These are phyloP conservation scores for Leccinum subgranulosum DNA, from an alignment of 768 basidiomycete genomes.

Conservation along the genomic window DNA sequence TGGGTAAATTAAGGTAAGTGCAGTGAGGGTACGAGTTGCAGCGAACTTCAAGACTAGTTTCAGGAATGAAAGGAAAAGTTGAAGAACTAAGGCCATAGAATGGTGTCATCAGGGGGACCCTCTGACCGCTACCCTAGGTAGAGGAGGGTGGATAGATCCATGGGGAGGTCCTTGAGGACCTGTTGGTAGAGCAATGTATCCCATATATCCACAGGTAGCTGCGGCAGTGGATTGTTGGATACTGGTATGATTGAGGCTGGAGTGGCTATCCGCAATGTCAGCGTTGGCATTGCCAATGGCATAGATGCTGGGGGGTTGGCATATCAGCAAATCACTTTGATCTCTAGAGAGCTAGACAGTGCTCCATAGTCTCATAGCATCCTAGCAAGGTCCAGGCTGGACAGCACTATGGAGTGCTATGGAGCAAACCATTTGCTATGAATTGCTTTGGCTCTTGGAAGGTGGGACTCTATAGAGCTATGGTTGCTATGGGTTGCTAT, in stretches of 20 bases:
- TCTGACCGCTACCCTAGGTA: constrained; percentile 6
- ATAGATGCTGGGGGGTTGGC: background rate
- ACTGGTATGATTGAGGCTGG: background rate
- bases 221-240: constrained; percentile 56
- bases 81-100: constrained; percentile 16
- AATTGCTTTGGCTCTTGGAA: no score
- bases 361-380: no score
- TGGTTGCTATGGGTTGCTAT: no score
- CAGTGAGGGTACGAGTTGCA: constrained; percentile 90
- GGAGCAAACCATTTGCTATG: no score
- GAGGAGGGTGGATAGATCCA: constrained; percentile 31
- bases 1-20: constrained; percentile 85
- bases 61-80: no score
- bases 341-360: no score
- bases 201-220: constrained; percentile 60
- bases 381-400: no score
- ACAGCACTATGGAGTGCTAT: no score
- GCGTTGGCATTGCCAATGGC: background rate
- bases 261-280: background rate
- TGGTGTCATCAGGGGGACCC: constrained; percentile 14
- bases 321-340: no score
- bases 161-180: constrained; percentile 48
- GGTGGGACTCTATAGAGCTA: no score
- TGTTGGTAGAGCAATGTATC: constrained; percentile 53
- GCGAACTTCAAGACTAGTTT: no score